These are phyloP conservation scores for Chlorella sp. DNA, from an alignment of 139 green algal genomes.

Conservation along the genomic window DNA sequence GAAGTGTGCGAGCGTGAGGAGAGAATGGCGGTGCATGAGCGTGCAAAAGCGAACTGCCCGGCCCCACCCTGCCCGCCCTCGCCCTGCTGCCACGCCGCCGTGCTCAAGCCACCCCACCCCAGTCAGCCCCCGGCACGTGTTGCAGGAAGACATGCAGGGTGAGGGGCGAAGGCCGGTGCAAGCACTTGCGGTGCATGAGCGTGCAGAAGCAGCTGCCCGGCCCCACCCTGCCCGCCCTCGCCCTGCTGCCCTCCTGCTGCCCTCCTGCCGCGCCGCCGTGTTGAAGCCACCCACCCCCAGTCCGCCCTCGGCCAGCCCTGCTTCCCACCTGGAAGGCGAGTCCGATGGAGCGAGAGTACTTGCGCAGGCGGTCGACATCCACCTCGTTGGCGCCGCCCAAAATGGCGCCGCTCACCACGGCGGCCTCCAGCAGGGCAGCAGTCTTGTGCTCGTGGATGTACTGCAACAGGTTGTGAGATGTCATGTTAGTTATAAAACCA, in stretches of 20 bases:
- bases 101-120: too few relatives aligned
- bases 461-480: slow-evolving; percentile 26
- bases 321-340: slow-evolving; percentile 95
- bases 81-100: too few relatives aligned
- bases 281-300: too few relatives aligned
- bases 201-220: too few relatives aligned
- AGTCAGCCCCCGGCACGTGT: not conserved
- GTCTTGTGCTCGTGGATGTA: slow-evolving; percentile 99
- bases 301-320: not conserved
- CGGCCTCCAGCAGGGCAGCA: slow-evolving; percentile 94
- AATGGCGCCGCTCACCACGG: slow-evolving; percentile 93
- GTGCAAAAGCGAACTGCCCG: too few relatives aligned
- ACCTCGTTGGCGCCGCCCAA: slow-evolving; percentile 86
- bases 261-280: not conserved
- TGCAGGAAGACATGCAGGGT: not conserved
- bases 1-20: not conserved
- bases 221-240: not conserved
- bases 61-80: too few relatives aligned
- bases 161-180: not conserved
- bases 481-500: too few relatives aligned
- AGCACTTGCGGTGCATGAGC: not conserved
- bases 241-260: too few relatives aligned
- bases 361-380: slow-evolving; percentile 90
- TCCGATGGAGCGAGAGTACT: slow-evolving; percentile 94
- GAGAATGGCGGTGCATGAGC: too few relatives aligned